Percentiles rank a stretch among this genome's conserved stretches.
phyloP scores from a whole-genome alignment of 139 green algal species.

The Tetraselmis striata region DNA sequence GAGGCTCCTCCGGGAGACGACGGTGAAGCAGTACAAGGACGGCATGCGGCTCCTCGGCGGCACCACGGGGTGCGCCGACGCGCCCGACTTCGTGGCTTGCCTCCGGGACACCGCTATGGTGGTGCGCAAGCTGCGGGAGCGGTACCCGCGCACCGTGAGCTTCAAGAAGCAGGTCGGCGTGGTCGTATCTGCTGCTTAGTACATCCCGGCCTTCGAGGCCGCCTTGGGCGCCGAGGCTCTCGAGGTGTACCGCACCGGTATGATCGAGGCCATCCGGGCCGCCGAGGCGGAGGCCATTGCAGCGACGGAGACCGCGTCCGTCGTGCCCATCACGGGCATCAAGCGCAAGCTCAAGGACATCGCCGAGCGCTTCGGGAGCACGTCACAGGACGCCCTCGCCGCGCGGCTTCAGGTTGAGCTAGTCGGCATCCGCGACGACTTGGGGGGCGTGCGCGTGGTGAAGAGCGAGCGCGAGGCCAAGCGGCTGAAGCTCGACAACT shows the following conservation, averaged over 20 bases:
- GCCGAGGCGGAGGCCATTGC: not conserved
- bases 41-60: not conserved
- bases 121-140: not conserved
- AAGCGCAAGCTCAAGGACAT: not conserved
- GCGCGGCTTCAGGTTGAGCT: not conserved
- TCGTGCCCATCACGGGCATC: not conserved
- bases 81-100: not conserved
- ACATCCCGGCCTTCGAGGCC: not conserved
- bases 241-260: not conserved
- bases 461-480: not conserved
- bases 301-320: not conserved
- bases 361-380: not conserved
- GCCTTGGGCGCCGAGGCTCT: not conserved
- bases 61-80: not conserved
- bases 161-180: not conserved
- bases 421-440: not conserved
- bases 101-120: not conserved
- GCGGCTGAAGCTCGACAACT: not conserved
- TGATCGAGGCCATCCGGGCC: not conserved
- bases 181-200: not conserved
- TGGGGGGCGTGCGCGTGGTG: not conserved
- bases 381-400: not conserved
- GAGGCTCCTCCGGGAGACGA: not conserved
- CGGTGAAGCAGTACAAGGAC: not conserved
- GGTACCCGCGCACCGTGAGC: not conserved